Conservation (phyloP, 345 rosid species). For the Jatropha curcas region DNA sequence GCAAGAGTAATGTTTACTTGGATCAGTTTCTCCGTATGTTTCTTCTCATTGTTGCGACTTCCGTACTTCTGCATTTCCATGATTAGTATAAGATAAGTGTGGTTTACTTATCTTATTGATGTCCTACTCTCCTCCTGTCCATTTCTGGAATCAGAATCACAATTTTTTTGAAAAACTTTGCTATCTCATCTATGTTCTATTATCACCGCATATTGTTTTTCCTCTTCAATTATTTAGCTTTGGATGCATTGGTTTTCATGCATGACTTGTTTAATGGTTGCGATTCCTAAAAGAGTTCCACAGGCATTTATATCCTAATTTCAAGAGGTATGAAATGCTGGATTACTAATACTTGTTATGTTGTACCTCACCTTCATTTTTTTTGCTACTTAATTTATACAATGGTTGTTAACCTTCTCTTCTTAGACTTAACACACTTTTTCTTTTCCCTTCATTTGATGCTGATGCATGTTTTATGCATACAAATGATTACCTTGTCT, state of each 20-base stretch:
- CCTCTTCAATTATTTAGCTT: conserved; percentile 6
- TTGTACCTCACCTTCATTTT: background rate
- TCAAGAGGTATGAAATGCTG: conserved; percentile 26
- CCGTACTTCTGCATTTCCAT: background rate
- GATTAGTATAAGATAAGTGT: background rate
- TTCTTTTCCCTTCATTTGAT: background rate
- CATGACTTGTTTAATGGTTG: conserved; percentile 14
- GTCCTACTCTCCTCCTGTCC: background rate
- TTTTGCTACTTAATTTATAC: background rate
- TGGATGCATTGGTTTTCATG: conserved; percentile 1
- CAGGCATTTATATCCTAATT: conserved; percentile 19
- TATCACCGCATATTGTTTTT: background rate
- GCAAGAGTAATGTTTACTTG: conserved; percentile 13
- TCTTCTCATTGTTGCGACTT: background rate
- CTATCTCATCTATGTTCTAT: background rate
- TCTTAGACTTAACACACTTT: background rate
- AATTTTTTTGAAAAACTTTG: background rate
- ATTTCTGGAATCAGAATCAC: background rate
- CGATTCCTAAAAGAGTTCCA: conserved; percentile 18
- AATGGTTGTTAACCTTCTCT: background rate
- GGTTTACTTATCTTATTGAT: background rate
- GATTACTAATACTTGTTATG: conserved; percentile 7
- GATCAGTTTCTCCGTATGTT: background rate
- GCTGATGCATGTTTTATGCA: background rate
- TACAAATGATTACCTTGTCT: background rate